phyloP scores from a whole-genome alignment of 192 early-diverging fungal genomes.

The Coemansia biformis region DNA sequence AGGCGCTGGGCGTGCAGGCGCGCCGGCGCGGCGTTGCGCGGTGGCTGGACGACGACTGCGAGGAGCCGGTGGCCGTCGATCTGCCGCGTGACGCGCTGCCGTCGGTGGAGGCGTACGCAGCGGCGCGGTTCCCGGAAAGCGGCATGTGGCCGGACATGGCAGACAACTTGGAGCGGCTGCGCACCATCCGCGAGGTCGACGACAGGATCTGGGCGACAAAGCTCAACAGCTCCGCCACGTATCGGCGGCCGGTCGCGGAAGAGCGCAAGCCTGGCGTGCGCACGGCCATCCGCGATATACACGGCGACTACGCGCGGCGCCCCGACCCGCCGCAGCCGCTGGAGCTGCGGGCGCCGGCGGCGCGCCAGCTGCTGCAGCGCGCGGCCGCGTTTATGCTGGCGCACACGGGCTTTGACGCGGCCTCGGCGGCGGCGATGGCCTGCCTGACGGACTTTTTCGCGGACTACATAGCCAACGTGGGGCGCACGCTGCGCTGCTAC shows the following conservation, averaged over 20 bases:
- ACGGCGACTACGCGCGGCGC: constrained; percentile 25
- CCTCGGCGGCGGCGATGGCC: constrained; percentile 57
- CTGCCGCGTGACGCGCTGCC: constrained; percentile 2
- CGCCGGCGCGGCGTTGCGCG: constrained; percentile 23
- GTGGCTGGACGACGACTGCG: constrained; percentile 50
- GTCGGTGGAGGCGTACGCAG: constrained; percentile 38
- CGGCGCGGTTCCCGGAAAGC: constrained; percentile 39
- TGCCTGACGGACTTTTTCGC: constrained; percentile 72
- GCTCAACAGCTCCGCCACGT: constrained; percentile 45
- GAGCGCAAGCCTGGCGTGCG: constrained; percentile 7
- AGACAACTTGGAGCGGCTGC: constrained; percentile 52
- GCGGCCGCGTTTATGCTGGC: constrained; percentile 63
- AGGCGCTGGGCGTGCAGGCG: constrained; percentile 26
- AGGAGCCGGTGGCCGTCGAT: constrained; percentile 16
- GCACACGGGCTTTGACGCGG: constrained; percentile 89
- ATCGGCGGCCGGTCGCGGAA: constrained; percentile 1
- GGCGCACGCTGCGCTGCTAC: constrained; percentile 74
- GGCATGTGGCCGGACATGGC: constrained; percentile 46
- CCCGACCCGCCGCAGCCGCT: constrained; percentile 48
- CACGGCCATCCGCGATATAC: constrained; percentile 25
- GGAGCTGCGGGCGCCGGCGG: constrained; percentile 53
- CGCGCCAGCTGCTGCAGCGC: constrained; percentile 58
- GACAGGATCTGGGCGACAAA: constrained; percentile 56
- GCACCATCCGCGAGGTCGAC: constrained; percentile 56
- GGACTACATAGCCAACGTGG: constrained; percentile 79